A percentile compares a stretch with the other conserved stretches of the same genome.
phyloP scores from a whole-genome alignment of 1,284 basidiomycete genomes.

The Cryptococcus sp. region DNA sequence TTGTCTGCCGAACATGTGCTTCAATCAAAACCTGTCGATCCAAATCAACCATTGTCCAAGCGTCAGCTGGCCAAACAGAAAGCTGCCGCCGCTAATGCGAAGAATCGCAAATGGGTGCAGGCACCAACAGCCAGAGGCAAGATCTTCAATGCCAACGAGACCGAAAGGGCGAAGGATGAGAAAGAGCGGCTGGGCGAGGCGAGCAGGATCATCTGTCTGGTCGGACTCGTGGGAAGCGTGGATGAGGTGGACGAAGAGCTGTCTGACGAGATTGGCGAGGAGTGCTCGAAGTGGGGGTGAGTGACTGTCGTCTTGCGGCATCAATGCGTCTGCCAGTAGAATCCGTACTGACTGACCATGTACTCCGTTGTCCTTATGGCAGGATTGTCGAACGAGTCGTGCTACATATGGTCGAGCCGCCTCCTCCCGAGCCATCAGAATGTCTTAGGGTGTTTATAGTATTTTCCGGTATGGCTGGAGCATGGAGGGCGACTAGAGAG shows the following conservation, averaged over 20 bases:
- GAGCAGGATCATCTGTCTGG: conserved; percentile 80
- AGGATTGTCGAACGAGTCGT: conserved; percentile 87
- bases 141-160: conserved; percentile 83
- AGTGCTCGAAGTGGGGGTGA: conserved; percentile 58
- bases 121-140: conserved; percentile 64
- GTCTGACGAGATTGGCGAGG: conserved; percentile 77
- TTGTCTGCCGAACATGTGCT: conserved; percentile 70
- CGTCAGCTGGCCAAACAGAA: conserved; percentile 42
- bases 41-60: conserved; percentile 35
- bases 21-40: conserved; percentile 46
- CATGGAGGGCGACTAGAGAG: conserved; percentile 89
- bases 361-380: conserved; percentile 37
- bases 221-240: conserved; percentile 78
- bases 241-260: conserved; percentile 84
- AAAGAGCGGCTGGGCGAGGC: conserved; percentile 78
- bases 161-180: conserved; percentile 70
- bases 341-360: conserved; percentile 24
- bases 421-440: conserved; percentile 63
- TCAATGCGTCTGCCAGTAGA: too few relatives aligned
- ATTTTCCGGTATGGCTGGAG: conserved; percentile 84
- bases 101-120: conserved; percentile 42
- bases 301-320: conserved; percentile 38
- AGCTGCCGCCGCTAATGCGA: conserved; percentile 43
- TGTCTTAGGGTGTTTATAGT: conserved; percentile 80
- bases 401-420: conserved; percentile 71